Evolutionary conservation across 768 basidiomycete genomes (phyloP).

Genomic region (Crucibulum laeve): DNA sequence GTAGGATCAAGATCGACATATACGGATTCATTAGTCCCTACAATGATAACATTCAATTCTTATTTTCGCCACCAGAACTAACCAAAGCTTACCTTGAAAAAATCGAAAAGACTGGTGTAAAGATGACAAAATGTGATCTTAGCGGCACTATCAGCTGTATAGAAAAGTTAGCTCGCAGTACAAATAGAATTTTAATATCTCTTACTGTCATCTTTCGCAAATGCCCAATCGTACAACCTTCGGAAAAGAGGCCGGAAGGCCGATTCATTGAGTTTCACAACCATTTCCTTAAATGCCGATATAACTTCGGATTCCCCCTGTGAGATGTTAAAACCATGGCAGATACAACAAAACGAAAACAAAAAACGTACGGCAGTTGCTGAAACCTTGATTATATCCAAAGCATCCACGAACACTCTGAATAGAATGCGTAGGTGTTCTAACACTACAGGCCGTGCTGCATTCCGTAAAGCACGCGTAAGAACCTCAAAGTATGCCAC

Average conservation of each 20-base stretch:
- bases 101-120: constrained; percentile 71
- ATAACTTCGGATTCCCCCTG: constrained; percentile 56
- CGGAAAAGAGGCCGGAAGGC: constrained; percentile 91
- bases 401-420: constrained; percentile 74
- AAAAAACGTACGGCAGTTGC: not conserved
- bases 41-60: not conserved
- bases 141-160: constrained; percentile 36
- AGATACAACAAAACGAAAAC: not conserved
- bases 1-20: constrained; percentile 69
- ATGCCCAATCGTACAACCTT: constrained; percentile 93
- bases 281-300: constrained; percentile 80
- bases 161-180: constrained; percentile 3
- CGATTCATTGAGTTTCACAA: constrained; percentile 89
- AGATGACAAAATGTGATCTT: constrained; percentile 73
- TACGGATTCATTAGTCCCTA: constrained; percentile 90
- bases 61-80: not conserved
- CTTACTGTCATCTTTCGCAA: constrained; percentile 50
- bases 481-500: constrained; percentile 67
- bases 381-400: constrained; percentile 47
- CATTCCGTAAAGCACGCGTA: constrained; percentile 57
- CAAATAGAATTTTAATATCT: constrained; percentile 2
- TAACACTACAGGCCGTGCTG: constrained; percentile 58
- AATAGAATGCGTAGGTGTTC: constrained; percentile 66
- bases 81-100: constrained; percentile 73
- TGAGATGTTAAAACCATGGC: not conserved